Evolutionary conservation across 495 filamentous ascomycete genomes (phyloP).

Genomic region (Tuber brumale): DNA sequence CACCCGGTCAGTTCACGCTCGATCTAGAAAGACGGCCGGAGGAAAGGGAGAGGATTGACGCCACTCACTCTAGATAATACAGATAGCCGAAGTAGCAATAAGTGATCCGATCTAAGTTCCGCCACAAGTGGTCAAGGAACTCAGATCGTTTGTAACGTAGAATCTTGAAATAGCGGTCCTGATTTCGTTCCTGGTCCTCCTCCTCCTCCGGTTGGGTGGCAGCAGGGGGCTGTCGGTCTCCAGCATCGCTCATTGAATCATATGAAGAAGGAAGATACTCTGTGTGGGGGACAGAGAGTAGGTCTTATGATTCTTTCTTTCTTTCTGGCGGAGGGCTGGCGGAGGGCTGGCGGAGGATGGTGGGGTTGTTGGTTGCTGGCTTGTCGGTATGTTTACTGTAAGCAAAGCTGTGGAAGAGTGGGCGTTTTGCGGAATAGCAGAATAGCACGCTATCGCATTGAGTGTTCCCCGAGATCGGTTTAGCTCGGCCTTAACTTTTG

Average conservation of each 20-base stretch:
- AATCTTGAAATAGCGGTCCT: constrained; percentile 30
- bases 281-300: constrained; percentile 9
- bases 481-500: neutral
- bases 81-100: constrained; percentile 62
- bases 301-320: neutral
- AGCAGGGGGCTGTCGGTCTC: constrained; percentile 35
- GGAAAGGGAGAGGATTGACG: neutral
- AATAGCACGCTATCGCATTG: neutral
- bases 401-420: neutral
- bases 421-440: neutral
- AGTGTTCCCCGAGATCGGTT: neutral
- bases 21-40: neutral
- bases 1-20: neutral
- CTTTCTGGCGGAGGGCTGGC: neutral
- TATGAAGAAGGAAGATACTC: constrained; percentile 28
- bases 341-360: neutral
- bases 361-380: neutral
- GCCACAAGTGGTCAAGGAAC: constrained; percentile 56
- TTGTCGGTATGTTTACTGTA: neutral
- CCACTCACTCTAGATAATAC: constrained; percentile 65
- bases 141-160: constrained; percentile 44
- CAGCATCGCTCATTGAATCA: constrained; percentile 44
- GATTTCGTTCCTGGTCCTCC: constrained; percentile 30
- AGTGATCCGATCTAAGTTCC: constrained; percentile 59
- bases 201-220: constrained; percentile 21